Evolutionary conservation across 2,329 filamentous ascomycete species (phyloP), one percentile per base, ranked within the genome.

Genomic region (Neonectria hederae): DNA sequence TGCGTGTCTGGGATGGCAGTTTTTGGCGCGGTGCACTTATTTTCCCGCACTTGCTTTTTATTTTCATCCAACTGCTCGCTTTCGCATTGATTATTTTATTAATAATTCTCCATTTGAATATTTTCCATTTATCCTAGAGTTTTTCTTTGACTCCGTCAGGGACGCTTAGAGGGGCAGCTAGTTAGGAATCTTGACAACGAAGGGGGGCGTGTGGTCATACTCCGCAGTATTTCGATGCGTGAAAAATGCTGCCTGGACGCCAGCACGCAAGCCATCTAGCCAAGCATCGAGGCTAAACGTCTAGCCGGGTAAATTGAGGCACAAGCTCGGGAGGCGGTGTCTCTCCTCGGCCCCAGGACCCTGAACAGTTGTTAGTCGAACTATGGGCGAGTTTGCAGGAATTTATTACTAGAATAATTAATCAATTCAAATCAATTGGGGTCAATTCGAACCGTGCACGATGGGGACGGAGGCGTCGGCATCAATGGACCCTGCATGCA

Each of bases 401-500:
- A 51, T 60, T 65, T 51, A 54, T 65, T 51, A 54, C 46, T 51
- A 24, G 46, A 32, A 28, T 8, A 56, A 48, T 60, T 52, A 62
- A 56, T 57, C 65, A 69, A 65, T 54, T 57, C 54, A 51, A 69
- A 65, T 62, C 62, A 67, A 51, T 60, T 54, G 55, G 24, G 32
- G 53, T 59, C 62, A 68, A 70, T 71, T 72, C 67, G 69, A 70
- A 66, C 59, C 55, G 55, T 21, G 62, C 21, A 10, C 10, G 13
- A 35, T 6, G 49, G 14, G 24, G 24, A 54, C n/a, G n/a, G 24
- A 22, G 19, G 26, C 17, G 51, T 56, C 54, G 59, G 49, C 48
- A 51, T 40, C 30, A 54, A 42, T 40, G 55, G 69, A 59, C 69
- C 69, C 68, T 72, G 69, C 67, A 72, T 66, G 59, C 28, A 8